phyloP scores from a whole-genome alignment of 2,329 filamentous ascomycete species.

The Pleochaeta shiraiana region DNA sequence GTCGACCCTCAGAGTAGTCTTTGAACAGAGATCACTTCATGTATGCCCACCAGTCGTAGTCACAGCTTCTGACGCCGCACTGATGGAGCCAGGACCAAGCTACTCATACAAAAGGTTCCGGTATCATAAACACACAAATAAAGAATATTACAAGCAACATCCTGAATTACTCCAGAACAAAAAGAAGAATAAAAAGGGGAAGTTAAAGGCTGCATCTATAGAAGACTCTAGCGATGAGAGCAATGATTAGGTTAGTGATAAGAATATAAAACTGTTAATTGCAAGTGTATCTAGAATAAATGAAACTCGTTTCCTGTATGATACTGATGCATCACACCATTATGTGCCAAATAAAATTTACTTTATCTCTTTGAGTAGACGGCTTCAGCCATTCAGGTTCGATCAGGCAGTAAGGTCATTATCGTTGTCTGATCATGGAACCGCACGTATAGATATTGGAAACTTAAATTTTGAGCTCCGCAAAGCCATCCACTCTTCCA shows the following conservation, averaged over 20 bases:
- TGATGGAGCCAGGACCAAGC: not conserved
- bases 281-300: too few species aligned
- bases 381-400: not conserved
- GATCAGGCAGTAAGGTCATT: not conserved
- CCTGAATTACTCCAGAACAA: not conserved
- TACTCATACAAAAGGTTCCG: not conserved
- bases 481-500: not conserved
- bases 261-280: too few species aligned
- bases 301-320: too few species aligned
- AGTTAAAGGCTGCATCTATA: not conserved
- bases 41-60: not conserved
- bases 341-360: too few species aligned
- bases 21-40: not conserved
- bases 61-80: too few species aligned
- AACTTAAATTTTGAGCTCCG: not conserved
- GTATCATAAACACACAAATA: not conserved
- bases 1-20: not conserved
- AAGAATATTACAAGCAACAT: not conserved
- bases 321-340: too few species aligned
- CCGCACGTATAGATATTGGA: not conserved
- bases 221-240: too few species aligned
- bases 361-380: too few species aligned
- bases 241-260: too few species aligned
- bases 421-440: not conserved
- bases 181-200: not conserved